Evolutionary conservation across 1,284 basidiomycete genomes (phyloP), one percentile per base, ranked within the genome.

Genomic region (Serendipita sp.): DNA sequence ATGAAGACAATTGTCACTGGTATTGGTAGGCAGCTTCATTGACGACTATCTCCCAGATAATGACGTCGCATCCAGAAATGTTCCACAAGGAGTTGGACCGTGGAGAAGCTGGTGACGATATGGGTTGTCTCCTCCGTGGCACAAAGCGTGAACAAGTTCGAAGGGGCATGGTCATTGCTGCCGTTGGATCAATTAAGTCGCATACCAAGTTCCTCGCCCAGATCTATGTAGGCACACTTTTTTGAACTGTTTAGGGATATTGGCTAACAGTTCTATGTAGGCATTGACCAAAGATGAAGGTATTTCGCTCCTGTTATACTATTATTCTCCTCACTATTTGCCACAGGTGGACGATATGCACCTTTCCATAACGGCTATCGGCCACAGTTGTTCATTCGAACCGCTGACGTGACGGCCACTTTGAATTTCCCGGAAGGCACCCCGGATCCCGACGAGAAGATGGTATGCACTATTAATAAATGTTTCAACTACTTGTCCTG

Each of bases 81-180:
- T 99, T 99, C 87, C 94, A 97, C 82, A 98, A 97, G 81, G 96
- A 99, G 78, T 84, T 99, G 66, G 96, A 99, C 63, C 85, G 93
- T 65, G 86, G 93, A 67, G 92, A 98, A 76, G 95, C 96, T 68
- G 96, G 96, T 72, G 96, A 99, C 78, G 99, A 99, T 81, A 98
- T 98, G 93, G 96, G 96, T 70, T 91, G 90, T 65, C 80, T 99
- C 58, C 85, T 99, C 63, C 92, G 96, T 77, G 94, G 96, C 75
- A 79, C 98, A 74, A 98, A 98, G 80, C 88, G 95, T 69, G 96
- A 99, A 74, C 93, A 99, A 76, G 78, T 99, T 72, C 82, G 83
- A 69, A 89, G 96, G 70, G 96, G 96, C 60, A 92, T 95, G 75
- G 90, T 99, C 66, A 81, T 99, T 72, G 83, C 87, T 70, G 81